Percentiles rank a stretch among this genome's conserved stretches.
Evolutionary conservation across 805 yeast genomes (phyloP).

Genomic region (Ogataea nonfermentans): DNA sequence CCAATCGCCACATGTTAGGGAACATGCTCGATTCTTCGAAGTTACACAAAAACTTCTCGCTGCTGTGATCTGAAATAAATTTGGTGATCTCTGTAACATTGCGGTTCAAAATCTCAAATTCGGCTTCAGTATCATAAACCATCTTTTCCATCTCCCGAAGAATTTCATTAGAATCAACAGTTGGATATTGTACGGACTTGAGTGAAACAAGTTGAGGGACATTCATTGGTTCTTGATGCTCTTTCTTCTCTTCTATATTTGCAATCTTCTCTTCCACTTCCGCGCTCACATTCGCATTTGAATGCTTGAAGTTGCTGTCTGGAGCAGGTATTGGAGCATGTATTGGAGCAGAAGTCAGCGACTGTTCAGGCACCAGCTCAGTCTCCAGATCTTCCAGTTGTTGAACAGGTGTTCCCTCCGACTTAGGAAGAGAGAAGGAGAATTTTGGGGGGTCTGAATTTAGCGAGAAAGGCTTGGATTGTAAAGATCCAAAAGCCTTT

Average conservation of each 20-base stretch:
- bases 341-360: too few species aligned
- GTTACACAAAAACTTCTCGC: slow-evolving; percentile 22
- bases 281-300: too few species aligned
- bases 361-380: too few species aligned
- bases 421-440: too few species aligned
- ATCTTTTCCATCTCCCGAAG: slow-evolving; percentile 28
- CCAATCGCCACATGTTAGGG: slow-evolving; percentile 32
- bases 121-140: slow-evolving; percentile 31
- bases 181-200: slow-evolving; percentile 25
- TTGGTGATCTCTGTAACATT: slow-evolving; percentile 22
- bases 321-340: too few species aligned
- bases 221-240: slow-evolving; percentile 15
- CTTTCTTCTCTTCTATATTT: background rate
- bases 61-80: slow-evolving; percentile 28
- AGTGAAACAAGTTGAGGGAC: slow-evolving; percentile 27
- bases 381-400: too few species aligned
- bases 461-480: too few species aligned
- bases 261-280: background rate
- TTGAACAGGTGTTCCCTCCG: too few species aligned
- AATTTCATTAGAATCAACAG: slow-evolving; percentile 16
- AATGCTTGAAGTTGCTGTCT: too few species aligned
- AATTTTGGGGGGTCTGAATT: too few species aligned
- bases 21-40: slow-evolving; percentile 21
- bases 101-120: slow-evolving; percentile 24
- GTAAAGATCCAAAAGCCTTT: too few species aligned